Evolutionary conservation across 2,329 filamentous ascomycete species (phyloP).

Genomic region (Xylariaceae sp.): DNA sequence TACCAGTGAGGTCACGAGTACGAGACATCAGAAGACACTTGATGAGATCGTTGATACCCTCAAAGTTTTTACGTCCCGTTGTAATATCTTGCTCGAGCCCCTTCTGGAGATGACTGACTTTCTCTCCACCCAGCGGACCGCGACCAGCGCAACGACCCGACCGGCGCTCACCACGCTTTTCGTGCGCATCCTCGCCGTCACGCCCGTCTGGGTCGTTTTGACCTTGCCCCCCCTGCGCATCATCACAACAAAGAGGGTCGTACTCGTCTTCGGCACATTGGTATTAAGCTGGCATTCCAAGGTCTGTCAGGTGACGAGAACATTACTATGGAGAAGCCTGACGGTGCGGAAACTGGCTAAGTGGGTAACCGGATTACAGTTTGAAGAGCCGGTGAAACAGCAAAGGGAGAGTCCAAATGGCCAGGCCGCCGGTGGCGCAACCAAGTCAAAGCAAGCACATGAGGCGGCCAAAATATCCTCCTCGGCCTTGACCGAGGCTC

Average conservation of each 20-base stretch:
- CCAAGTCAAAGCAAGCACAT: constrained; percentile 47
- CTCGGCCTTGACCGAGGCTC: constrained; percentile 43
- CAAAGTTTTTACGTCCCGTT: constrained; percentile 87
- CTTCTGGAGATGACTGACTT: constrained; percentile 91
- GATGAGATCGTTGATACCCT: constrained; percentile 97
- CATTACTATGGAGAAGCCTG: constrained; percentile 88
- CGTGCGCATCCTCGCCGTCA: constrained; percentile 84
- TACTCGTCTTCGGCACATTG: constrained; percentile 86
- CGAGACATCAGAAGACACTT: constrained; percentile 87
- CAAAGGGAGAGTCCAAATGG: constrained; percentile 38
- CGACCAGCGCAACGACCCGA: constrained; percentile 88
- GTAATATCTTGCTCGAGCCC: constrained; percentile 90
- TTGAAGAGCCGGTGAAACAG: constrained; percentile 58
- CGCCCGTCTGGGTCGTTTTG: constrained; percentile 84
- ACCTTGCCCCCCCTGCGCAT: constrained; percentile 84
- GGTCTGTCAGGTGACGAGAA: constrained; percentile 82
- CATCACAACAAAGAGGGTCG: constrained; percentile 83
- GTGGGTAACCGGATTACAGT: constrained; percentile 80
- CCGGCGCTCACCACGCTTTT: constrained; percentile 91
- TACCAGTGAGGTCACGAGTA: constrained; percentile 65
- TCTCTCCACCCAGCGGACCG: constrained; percentile 86
- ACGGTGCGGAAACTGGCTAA: constrained; percentile 72
- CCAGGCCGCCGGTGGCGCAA: constrained; percentile 20
- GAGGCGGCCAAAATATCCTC: constrained; percentile 37
- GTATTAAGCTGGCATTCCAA: constrained; percentile 91